Conservation (phyloP, 179 eudicot genomes). For the Camellia oleifera region DNA sequence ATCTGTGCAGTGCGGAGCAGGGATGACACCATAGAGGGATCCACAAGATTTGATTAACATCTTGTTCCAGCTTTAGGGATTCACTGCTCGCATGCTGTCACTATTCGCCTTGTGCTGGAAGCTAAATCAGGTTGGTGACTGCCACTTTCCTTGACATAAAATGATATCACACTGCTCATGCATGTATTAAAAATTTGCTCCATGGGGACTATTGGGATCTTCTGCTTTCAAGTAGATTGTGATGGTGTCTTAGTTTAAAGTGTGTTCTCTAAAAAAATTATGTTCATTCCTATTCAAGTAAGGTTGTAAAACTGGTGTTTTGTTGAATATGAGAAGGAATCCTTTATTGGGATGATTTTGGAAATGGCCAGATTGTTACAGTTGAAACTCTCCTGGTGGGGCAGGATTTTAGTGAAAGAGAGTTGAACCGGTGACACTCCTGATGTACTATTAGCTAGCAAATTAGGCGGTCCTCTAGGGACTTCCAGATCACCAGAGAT, state of each 20-base stretch:
- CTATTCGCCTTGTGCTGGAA: slow-evolving; percentile 83
- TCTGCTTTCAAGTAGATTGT: background rate
- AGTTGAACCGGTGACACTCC: background rate
- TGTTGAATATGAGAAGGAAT: background rate
- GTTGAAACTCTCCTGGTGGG: background rate
- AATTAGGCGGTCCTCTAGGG: too few relatives aligned
- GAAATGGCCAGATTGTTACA: background rate
- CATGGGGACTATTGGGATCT: background rate
- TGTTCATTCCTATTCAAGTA: background rate
- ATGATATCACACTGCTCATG: background rate
- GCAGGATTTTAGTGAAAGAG: background rate
- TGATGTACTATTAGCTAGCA: background rate
- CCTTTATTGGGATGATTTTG: background rate
- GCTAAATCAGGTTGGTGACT: slow-evolving; percentile 55
- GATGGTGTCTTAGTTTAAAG: background rate
- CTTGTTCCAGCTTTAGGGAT: slow-evolving; percentile 89
- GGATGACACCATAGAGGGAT: slow-evolving; percentile 23
- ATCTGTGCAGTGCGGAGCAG: too few relatives aligned
- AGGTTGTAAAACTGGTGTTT: background rate
- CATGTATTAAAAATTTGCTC: background rate
- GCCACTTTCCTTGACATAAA: slow-evolving; percentile 4
- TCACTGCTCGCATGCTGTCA: slow-evolving; percentile 91
- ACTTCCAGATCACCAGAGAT: too few relatives aligned
- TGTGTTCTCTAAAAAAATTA: background rate
- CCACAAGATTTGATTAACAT: slow-evolving; percentile 49